Evolutionary conservation across 352 stramenopile species (phyloP).

Genomic region (Pythium aristosporum): DNA sequence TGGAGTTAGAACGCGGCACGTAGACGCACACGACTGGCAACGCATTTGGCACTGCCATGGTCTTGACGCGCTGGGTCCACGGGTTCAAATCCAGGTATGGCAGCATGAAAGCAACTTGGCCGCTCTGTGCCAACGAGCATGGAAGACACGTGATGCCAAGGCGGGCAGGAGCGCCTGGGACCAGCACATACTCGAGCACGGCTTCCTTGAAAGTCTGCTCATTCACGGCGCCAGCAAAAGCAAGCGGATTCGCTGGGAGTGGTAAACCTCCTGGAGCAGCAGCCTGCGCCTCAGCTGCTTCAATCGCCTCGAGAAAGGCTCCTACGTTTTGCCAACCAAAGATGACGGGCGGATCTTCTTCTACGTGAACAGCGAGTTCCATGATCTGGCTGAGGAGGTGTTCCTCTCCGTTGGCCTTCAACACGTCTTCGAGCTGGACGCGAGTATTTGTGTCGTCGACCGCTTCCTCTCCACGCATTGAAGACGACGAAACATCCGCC

Average conservation of each 20-base stretch:
- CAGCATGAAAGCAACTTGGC: slow-evolving; percentile 21
- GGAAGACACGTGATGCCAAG: slow-evolving; percentile 28
- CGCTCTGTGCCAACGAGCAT: slow-evolving; percentile 19
- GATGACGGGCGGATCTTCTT: slow-evolving; percentile 25
- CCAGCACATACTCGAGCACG: slow-evolving; percentile 25
- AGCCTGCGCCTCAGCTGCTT: slow-evolving; percentile 19
- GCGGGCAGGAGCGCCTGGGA: slow-evolving; percentile 18
- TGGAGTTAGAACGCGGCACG: slow-evolving; percentile 25
- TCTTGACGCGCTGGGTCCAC: slow-evolving; percentile 27
- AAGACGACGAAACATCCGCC: neutral
- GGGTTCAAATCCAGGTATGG: slow-evolving; percentile 10
- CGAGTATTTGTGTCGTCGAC: neutral
- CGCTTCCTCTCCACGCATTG: neutral
- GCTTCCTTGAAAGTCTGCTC: slow-evolving; percentile 30
- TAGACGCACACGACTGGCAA: slow-evolving; percentile 28
- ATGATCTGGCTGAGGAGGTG: slow-evolving; percentile 25
- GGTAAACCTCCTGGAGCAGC: slow-evolving; percentile 15
- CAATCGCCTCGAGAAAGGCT: slow-evolving; percentile 22
- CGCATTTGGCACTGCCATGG: slow-evolving; percentile 18
- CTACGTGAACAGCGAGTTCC: slow-evolving; percentile 20
- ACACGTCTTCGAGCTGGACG: slow-evolving; percentile 17
- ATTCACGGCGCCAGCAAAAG: slow-evolving; percentile 17
- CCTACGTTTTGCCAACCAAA: slow-evolving; percentile 27
- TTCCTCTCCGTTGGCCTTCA: slow-evolving; percentile 28
- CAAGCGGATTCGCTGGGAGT: slow-evolving; percentile 26